Base-by-base conservation (phyloP, 306 rosid genomes). In the Citrullus mucosospermus region DNA sequence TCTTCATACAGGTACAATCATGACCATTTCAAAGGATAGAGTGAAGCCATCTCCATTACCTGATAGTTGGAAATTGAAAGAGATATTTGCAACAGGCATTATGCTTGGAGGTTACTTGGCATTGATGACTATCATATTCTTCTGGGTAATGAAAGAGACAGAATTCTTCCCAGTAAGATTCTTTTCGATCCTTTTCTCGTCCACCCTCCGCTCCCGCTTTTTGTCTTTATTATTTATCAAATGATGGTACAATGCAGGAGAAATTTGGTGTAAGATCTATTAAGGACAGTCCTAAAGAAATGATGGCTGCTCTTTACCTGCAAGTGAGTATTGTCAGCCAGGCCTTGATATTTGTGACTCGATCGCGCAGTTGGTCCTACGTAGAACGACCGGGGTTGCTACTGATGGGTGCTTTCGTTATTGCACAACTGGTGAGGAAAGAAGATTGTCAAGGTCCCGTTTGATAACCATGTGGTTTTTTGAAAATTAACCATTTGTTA, bases 291-390 rank as follows among this genome's bases (percentile, higher is more conserved):
- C 80, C 67, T 25, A 15, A 84, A 56, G 93, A 92, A 84, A 83
- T 85, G 92, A 92, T 84, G 91, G 91, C 97, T 82, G 97, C 97
- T 72, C 81, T 95, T 78, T 95, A 95, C 84, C 86, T 95, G 22
- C 98, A 95, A 92, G 98, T 91, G 88, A 95, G 98, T 79, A 95
- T 95, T 83, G 97, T 95, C 79, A 95, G 97, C 81, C 98, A 95
- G 86, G 97, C 98, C 60, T 87, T 95, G 75, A 95, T 95, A 39
- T 95, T 95, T 16, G 98, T 92, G 4, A 95, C 98, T 59, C 91
- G 98, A 67, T 95, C 98, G 6, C 97, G 98, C 9, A 83, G 97
- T 86, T 95, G 97, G 97, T 95, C 97, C 80, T 95, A 25, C 17
- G 0, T 83, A 41, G 98, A 95, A 83, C 96, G 97, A 66, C 97